phyloP scores from a whole-genome alignment of 257 asterid species.

The Forsythia suspensa region DNA sequence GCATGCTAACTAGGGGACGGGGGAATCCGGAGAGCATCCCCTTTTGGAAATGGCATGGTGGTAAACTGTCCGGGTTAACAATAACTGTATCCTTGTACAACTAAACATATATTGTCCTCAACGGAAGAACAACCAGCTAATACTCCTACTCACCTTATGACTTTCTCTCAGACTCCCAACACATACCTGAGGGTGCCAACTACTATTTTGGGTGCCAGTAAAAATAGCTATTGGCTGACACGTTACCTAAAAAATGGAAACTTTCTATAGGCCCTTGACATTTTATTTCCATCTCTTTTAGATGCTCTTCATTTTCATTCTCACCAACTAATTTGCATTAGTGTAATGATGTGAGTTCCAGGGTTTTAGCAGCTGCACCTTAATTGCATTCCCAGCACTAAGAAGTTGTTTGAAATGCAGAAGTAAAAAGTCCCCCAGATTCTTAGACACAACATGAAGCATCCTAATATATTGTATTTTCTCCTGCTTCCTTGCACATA shows the following conservation, averaged over 20 bases:
- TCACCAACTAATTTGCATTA: not conserved
- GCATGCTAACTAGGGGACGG: not conserved
- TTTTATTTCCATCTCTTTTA: not conserved
- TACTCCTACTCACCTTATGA: too few species aligned
- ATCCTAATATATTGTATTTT: too few species aligned
- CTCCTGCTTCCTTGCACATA: not conserved
- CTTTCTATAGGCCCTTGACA: not conserved
- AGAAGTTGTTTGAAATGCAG: too few species aligned
- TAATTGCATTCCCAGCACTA: not conserved
- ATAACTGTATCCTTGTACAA: not conserved
- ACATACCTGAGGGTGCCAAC: not conserved
- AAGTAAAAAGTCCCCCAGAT: not conserved
- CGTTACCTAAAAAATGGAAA: not conserved
- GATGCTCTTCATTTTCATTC: too few species aligned
- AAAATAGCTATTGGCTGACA: too few species aligned
- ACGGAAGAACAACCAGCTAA: too few species aligned
- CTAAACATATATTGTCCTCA: not conserved
- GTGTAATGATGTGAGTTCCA: not conserved
- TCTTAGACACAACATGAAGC: not conserved
- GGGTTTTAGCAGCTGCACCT: not conserved
- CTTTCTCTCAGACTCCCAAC: too few species aligned
- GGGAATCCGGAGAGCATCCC: not conserved
- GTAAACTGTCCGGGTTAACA: not conserved
- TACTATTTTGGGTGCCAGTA: not conserved
- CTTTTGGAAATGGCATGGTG: not conserved